phyloP scores from a whole-genome alignment of 345 rosid species.

The Aurinia saxatilis region DNA sequence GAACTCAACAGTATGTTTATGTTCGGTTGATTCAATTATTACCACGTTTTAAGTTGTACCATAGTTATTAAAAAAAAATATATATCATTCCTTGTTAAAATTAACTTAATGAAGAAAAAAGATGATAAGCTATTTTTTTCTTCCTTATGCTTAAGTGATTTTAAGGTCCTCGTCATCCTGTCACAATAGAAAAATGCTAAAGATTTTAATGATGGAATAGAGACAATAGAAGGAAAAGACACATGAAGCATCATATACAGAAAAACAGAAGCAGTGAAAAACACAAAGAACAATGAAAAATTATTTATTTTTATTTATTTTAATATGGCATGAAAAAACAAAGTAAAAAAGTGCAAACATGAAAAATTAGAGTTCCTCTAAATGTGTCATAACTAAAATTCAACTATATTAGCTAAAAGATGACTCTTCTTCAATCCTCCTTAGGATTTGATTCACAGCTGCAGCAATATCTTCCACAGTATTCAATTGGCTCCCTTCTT shows the following conservation, averaged over 20 bases:
- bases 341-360: conserved; percentile 17
- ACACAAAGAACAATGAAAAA: background rate
- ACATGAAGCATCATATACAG: background rate
- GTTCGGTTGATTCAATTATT: no score
- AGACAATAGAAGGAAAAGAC: background rate
- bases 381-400: conserved; percentile 11
- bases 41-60: no score
- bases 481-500: conserved; percentile 71
- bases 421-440: conserved; percentile 59
- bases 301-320: conserved; percentile 3
- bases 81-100: no score
- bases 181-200: no score
- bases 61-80: no score
- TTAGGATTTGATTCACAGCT: conserved; percentile 60
- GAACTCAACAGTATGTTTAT: no score
- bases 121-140: no score
- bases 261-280: background rate
- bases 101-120: no score
- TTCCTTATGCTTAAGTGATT: no score
- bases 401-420: conserved; percentile 21
- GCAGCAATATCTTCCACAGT: conserved; percentile 87
- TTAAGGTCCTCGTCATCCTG: no score
- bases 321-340: background rate
- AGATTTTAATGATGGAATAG: background rate
- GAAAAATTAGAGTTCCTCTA: conserved; percentile 20